These are phyloP conservation scores for Cercophora samala DNA, from an alignment of 495 filamentous ascomycete genomes.

Conservation along the genomic window DNA sequence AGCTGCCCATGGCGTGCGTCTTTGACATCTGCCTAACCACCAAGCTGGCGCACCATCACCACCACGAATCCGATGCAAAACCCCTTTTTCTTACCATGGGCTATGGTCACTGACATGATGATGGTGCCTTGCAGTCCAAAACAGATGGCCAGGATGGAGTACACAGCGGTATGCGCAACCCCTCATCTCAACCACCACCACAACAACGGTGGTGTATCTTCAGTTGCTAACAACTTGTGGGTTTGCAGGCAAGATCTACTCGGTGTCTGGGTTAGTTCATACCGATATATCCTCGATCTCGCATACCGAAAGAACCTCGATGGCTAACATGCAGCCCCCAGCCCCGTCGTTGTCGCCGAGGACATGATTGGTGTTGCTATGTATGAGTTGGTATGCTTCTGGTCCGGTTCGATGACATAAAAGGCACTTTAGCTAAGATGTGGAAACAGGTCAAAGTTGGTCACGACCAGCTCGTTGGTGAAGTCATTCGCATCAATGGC, in stretches of 20 bases:
- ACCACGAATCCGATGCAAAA: neutral
- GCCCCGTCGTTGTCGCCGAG: slow-evolving; percentile 94
- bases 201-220: neutral
- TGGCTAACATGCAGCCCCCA: slow-evolving; percentile 40
- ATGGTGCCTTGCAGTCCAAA: slow-evolving; percentile 19
- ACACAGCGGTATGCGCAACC: slow-evolving; percentile 34
- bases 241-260: slow-evolving; percentile 67
- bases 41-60: neutral
- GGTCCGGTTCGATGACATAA: slow-evolving; percentile 35
- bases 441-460: slow-evolving; percentile 73
- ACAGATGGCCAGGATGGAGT: slow-evolving; percentile 40
- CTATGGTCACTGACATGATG: neutral
- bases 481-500: slow-evolving; percentile 95
- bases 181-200: neutral
- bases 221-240: slow-evolving; percentile 31
- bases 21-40: neutral
- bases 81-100: neutral
- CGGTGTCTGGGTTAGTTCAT: slow-evolving; percentile 67
- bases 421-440: slow-evolving; percentile 17
- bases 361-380: slow-evolving; percentile 99
- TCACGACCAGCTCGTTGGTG: slow-evolving; percentile 83
- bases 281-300: slow-evolving; percentile 7
- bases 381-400: slow-evolving; percentile 77
- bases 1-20: slow-evolving; percentile 7
- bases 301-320: neutral